Conservation (phyloP, 768 basidiomycete genomes). For the Scleroderma citrinum region DNA sequence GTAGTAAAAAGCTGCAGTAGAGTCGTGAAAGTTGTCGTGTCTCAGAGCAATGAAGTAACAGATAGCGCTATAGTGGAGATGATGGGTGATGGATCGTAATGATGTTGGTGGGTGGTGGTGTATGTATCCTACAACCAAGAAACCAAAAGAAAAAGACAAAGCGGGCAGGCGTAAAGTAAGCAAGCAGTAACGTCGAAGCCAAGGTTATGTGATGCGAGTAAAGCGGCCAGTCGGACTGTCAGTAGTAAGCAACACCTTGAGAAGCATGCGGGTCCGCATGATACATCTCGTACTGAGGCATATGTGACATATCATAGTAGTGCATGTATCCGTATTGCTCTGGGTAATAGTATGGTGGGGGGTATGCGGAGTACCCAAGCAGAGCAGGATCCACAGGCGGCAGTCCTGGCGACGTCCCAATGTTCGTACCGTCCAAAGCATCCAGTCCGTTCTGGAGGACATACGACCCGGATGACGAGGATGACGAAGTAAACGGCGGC, state of each 20-base stretch:
- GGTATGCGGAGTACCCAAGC: slow-evolving; percentile 55
- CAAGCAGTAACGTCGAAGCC: neutral
- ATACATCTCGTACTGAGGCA: slow-evolving; percentile 65
- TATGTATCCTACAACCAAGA: slow-evolving; percentile 13
- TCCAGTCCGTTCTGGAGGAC: slow-evolving; percentile 6
- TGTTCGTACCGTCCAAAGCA: slow-evolving; percentile 11
- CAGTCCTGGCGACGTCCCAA: slow-evolving; percentile 9
- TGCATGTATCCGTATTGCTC: slow-evolving; percentile 61
- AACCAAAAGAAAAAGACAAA: slow-evolving; percentile 5
- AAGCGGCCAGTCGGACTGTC: slow-evolving; percentile 18
- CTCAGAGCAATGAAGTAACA: too few relatives aligned
- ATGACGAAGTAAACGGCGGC: slow-evolving; percentile 3
- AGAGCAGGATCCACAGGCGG: slow-evolving; percentile 32
- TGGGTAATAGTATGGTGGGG: slow-evolving; percentile 60
- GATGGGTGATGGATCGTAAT: too few relatives aligned
- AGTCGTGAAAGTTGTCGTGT: too few relatives aligned
- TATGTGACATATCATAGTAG: slow-evolving; percentile 64
- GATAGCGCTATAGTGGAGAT: too few relatives aligned
- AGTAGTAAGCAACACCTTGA: slow-evolving; percentile 55
- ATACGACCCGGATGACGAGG: slow-evolving; percentile 11
- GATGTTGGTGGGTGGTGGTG: slow-evolving; percentile 10
- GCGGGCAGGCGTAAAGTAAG: neutral
- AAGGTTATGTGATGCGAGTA: neutral
- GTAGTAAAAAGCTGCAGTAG: too few relatives aligned
- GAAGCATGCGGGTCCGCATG: slow-evolving; percentile 43